These are phyloP conservation scores for Fusarium gaditjirri DNA, from an alignment of 2,329 filamentous ascomycete genomes.

Conservation along the genomic window DNA sequence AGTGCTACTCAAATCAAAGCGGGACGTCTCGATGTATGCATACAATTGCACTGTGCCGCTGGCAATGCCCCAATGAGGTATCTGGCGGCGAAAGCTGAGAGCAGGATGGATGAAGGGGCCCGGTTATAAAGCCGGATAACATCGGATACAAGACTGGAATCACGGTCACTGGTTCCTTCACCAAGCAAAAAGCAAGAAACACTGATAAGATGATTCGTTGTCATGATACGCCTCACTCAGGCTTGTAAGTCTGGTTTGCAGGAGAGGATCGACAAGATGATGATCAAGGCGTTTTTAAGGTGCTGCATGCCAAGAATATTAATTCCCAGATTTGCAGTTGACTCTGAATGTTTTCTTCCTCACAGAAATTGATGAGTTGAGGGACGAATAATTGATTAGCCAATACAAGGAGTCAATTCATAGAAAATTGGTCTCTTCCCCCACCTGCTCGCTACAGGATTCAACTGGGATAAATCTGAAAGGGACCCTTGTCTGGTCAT, in stretches of 20 bases:
- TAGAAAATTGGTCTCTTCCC: background rate
- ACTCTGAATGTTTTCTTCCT: background rate
- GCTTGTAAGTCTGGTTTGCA: background rate
- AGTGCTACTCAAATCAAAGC: background rate
- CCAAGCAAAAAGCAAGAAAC: conserved; percentile 6
- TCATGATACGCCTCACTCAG: background rate
- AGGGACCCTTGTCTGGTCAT: conserved; percentile 7
- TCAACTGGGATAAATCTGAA: conserved; percentile 5
- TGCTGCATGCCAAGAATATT: conserved; percentile 2
- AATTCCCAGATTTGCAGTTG: background rate
- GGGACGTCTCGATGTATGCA: background rate
- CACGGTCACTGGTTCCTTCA: background rate
- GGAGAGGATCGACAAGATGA: background rate
- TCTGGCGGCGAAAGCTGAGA: conserved; percentile 7
- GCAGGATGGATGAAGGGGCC: background rate
- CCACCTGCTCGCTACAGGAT: conserved; percentile 13
- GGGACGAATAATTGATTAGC: background rate
- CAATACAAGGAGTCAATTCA: conserved; percentile 18
- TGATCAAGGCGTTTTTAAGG: background rate
- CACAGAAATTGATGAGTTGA: background rate
- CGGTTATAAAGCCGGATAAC: conserved; percentile 7
- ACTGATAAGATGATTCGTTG: background rate
- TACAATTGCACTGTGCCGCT: conserved; percentile 2
- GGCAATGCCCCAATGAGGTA: conserved; percentile 8
- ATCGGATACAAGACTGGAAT: background rate